These are phyloP conservation scores for Aspergillus sp. DNA, from an alignment of 2,329 filamentous ascomycete species.

Conservation along the genomic window DNA sequence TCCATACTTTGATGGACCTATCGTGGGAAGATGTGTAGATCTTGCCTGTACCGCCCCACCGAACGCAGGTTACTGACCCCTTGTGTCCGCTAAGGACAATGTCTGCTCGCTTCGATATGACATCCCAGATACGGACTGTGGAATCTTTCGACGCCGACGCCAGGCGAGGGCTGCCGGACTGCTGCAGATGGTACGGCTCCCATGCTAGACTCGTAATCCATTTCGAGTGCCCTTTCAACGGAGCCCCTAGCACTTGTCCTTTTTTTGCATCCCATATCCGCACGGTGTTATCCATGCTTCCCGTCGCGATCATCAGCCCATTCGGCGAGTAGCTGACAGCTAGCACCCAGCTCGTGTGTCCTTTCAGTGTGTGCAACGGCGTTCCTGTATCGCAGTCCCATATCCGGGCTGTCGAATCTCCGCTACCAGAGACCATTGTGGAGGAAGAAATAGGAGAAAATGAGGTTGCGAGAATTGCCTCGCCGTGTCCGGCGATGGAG, in stretches of 20 bases:
- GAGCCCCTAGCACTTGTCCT: conserved; percentile 69
- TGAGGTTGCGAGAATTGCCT: conserved; percentile 81
- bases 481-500: conserved; percentile 84
- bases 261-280: conserved; percentile 83
- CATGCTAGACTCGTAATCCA: conserved; percentile 86
- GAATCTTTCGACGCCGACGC: conserved; percentile 88
- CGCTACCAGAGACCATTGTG: conserved; percentile 81
- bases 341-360: conserved; percentile 87
- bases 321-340: conserved; percentile 86
- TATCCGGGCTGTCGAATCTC: conserved; percentile 86
- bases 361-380: conserved; percentile 78
- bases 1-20: conserved; percentile 90
- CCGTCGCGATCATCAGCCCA: conserved; percentile 76
- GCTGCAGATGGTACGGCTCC: conserved; percentile 89
- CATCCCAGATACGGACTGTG: conserved; percentile 84
- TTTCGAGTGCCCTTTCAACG: conserved; percentile 82
- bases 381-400: conserved; percentile 96
- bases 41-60: conserved; percentile 86
- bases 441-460: conserved; percentile 80
- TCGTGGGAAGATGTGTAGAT: conserved; percentile 88
- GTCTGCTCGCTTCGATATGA: conserved; percentile 74
- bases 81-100: conserved; percentile 86
- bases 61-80: conserved; percentile 82
- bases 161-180: conserved; percentile 70
- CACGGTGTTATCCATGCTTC: conserved; percentile 91